These are phyloP conservation scores for Exutisphaerella laricina DNA, from an alignment of 2,329 filamentous ascomycete genomes.

Conservation along the genomic window DNA sequence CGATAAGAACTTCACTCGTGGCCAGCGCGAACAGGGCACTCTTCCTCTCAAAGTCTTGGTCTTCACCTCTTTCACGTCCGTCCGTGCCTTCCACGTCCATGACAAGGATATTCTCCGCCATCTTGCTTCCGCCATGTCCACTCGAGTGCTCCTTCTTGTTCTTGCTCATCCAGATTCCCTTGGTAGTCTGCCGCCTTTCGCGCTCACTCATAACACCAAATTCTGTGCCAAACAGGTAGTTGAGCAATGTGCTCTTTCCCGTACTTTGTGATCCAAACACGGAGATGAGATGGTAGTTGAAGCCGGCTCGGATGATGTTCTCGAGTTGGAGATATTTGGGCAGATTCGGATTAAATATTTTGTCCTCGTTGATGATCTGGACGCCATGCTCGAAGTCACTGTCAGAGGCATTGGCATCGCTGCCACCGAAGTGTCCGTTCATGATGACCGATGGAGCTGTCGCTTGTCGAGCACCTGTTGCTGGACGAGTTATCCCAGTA, in stretches of 20 bases:
- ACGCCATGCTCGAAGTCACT: constrained; percentile 84
- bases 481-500: constrained; percentile 4
- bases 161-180: constrained; percentile 99
- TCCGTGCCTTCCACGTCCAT: constrained; percentile 99
- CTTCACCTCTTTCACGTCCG: constrained; percentile 89
- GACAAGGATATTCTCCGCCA: constrained; percentile 97
- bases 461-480: constrained; percentile 22
- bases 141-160: constrained; percentile 62
- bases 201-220: constrained; percentile 98
- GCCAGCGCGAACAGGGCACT: constrained; percentile 94
- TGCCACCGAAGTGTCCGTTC: constrained; percentile 76
- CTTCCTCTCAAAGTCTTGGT: constrained; percentile 98
- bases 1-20: constrained; percentile 94
- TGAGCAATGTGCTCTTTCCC: constrained; percentile 94
- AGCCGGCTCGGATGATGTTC: constrained; percentile 78
- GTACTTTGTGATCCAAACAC: constrained; percentile 99
- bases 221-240: constrained; percentile 88
- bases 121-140: constrained; percentile 46
- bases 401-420: constrained; percentile 59
- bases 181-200: constrained; percentile 92
- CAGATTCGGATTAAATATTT: constrained; percentile 87
- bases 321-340: constrained; percentile 75
- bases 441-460: constrained; percentile 44
- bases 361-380: constrained; percentile 94
- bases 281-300: constrained; percentile 99